phyloP scores from a whole-genome alignment of 2,329 filamentous ascomycete genomes.

The Pyrenochaeta sp. region DNA sequence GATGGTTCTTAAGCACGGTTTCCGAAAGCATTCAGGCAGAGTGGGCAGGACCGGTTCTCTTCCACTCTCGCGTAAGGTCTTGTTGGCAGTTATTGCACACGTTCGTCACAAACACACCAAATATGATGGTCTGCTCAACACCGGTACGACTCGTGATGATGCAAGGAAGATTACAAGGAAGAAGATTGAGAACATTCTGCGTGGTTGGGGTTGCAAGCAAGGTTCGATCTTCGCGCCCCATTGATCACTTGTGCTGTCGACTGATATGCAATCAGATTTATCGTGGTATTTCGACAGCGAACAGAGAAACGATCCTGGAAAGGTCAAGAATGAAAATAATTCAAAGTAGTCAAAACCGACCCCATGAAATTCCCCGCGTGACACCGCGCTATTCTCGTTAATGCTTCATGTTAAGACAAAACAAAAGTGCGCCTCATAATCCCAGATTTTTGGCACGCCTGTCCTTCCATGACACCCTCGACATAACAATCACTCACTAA shows the following conservation, averaged over 20 bases:
- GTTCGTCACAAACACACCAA: slow-evolving; percentile 58
- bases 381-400: too few relatives aligned
- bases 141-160: slow-evolving; percentile 20
- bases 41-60: slow-evolving; percentile 57
- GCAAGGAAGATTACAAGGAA: slow-evolving; percentile 33
- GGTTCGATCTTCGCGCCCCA: slow-evolving; percentile 35
- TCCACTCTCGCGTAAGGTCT: slow-evolving; percentile 49
- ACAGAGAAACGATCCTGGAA: too few relatives aligned
- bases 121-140: slow-evolving; percentile 54
- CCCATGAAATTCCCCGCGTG: too few relatives aligned
- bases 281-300: slow-evolving; percentile 15
- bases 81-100: slow-evolving; percentile 59
- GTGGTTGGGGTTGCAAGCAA: slow-evolving; percentile 33
- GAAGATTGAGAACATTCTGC: slow-evolving; percentile 28
- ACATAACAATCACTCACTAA: too few relatives aligned
- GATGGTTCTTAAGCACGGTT: slow-evolving; percentile 51
- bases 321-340: too few relatives aligned
- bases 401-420: too few relatives aligned
- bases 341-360: too few relatives aligned
- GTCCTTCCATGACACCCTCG: too few relatives aligned
- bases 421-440: too few relatives aligned
- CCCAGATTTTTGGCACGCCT: too few relatives aligned
- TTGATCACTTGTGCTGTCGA: too few relatives aligned
- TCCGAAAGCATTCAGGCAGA: slow-evolving; percentile 56
- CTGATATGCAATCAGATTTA: slow-evolving; percentile 5